Percentiles rank a stretch among this genome's conserved stretches.
Evolutionary conservation across 441 rosid genomes (phyloP).

Genomic region (Populus hybrid): DNA sequence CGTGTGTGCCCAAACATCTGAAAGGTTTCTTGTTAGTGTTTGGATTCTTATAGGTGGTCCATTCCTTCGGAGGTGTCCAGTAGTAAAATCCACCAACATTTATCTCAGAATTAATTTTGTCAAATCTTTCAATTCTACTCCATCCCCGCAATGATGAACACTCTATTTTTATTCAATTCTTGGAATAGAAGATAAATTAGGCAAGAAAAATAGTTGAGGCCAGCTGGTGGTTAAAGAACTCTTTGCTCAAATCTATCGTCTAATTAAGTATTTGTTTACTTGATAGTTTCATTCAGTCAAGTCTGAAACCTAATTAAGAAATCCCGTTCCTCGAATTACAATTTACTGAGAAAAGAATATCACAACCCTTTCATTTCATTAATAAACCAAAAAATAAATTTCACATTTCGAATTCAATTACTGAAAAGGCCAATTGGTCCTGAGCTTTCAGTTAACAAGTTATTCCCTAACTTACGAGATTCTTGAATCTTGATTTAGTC

Average conservation of each 20-base stretch:
- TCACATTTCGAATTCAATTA: neutral
- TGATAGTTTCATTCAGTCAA: neutral
- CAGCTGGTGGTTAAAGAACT: neutral
- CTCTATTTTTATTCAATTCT: neutral
- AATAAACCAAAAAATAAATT: neutral
- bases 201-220: neutral
- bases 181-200: neutral
- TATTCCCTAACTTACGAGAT: neutral
- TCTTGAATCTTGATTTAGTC: neutral
- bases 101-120: neutral
- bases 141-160: neutral
- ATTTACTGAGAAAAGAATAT: no score
- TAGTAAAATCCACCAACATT: neutral
- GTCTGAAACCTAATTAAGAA: neutral
- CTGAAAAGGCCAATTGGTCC: neutral
- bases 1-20: conserved; percentile 27
- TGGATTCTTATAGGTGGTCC: conserved; percentile 27
- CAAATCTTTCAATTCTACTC: neutral
- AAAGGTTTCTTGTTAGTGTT: conserved; percentile 8
- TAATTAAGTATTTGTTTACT: neutral
- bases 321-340: neutral
- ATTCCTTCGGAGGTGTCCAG: neutral
- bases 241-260: neutral
- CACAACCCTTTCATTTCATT: neutral
- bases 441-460: neutral